Conservation (phyloP, 192 early-diverging fungal genomes). For the Rhizophagus sp. region DNA sequence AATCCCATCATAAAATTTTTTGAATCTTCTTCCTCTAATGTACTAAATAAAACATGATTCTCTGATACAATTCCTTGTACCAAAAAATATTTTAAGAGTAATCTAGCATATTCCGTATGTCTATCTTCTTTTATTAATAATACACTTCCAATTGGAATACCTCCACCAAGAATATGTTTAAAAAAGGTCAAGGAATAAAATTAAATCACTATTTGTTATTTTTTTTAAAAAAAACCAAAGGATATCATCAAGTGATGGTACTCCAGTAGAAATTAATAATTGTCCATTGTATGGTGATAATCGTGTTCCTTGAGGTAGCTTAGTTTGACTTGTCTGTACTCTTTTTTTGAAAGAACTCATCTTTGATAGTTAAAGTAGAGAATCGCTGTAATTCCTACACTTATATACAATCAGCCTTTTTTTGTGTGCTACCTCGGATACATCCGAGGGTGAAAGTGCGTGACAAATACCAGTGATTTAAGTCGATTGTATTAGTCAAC, state of each 20-base stretch:
- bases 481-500: too few species aligned
- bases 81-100: conserved; percentile 81
- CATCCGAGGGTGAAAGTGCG: too few species aligned
- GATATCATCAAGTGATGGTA: conserved; percentile 84
- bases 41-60: conserved; percentile 69
- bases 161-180: conserved; percentile 69
- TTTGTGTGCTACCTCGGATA: too few species aligned
- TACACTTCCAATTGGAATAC: conserved; percentile 79
- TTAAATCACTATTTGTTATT: background rate
- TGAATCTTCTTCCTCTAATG: conserved; percentile 63
- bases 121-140: conserved; percentile 80
- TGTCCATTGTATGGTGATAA: conserved; percentile 78
- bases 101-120: conserved; percentile 76
- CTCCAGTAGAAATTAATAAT: conserved; percentile 78
- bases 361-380: too few species aligned
- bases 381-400: too few species aligned
- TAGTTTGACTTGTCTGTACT: background rate
- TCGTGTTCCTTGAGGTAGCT: conserved; percentile 68
- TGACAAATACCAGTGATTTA: too few species aligned
- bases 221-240: conserved; percentile 12
- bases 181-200: conserved; percentile 14
- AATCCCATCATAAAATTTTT: conserved; percentile 60
- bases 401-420: too few species aligned
- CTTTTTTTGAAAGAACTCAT: too few species aligned
- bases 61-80: conserved; percentile 80